A percentile compares a stretch with the other conserved stretches of the same genome.
phyloP scores from a whole-genome alignment of 805 yeast species.

The Spathaspora gorwiae region DNA sequence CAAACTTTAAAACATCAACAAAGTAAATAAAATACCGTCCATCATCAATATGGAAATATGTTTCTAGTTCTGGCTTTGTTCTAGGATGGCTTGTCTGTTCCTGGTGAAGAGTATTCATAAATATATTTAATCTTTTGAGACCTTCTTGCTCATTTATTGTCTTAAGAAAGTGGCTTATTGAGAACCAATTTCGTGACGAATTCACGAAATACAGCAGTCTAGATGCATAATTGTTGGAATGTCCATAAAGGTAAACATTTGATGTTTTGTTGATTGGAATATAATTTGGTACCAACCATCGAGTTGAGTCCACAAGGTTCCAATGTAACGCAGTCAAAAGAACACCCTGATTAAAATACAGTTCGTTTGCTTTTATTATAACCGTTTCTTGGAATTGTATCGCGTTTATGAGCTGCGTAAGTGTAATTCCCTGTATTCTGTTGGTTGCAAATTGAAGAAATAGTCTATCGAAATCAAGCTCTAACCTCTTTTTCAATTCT shows the following conservation, averaged over 20 bases:
- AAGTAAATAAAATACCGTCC: conserved; percentile 20
- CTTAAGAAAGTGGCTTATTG: conserved; percentile 6
- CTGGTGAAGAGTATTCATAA: conserved; percentile 13
- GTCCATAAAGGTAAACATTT: conserved; percentile 13
- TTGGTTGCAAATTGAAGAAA: conserved; percentile 19
- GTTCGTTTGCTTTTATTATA: conserved; percentile 9
- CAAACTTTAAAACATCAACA: conserved; percentile 25
- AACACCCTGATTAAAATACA: conserved; percentile 25
- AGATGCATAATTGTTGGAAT: conserved; percentile 3
- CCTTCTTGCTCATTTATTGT: conserved; percentile 11
- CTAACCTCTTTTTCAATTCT: conserved; percentile 8
- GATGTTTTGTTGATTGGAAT: conserved; percentile 9
- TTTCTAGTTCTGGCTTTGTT: conserved; percentile 18
- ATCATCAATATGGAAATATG: conserved; percentile 28
- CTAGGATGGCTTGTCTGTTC: conserved; percentile 11
- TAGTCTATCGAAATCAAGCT: conserved; percentile 13
- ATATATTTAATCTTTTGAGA: conserved; percentile 16
- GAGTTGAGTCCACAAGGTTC: conserved; percentile 17
- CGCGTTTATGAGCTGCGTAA: conserved; percentile 12
- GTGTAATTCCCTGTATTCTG: conserved; percentile 12
- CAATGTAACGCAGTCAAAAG: conserved; percentile 26
- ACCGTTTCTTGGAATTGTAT: conserved; percentile 10
- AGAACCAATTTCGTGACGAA: conserved; percentile 13
- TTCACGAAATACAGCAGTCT: conserved; percentile 18
- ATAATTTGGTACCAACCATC: conserved; percentile 23